These are phyloP conservation scores for Coemansia sp. DNA, from an alignment of 192 early-diverging fungal genomes.

Conservation along the genomic window DNA sequence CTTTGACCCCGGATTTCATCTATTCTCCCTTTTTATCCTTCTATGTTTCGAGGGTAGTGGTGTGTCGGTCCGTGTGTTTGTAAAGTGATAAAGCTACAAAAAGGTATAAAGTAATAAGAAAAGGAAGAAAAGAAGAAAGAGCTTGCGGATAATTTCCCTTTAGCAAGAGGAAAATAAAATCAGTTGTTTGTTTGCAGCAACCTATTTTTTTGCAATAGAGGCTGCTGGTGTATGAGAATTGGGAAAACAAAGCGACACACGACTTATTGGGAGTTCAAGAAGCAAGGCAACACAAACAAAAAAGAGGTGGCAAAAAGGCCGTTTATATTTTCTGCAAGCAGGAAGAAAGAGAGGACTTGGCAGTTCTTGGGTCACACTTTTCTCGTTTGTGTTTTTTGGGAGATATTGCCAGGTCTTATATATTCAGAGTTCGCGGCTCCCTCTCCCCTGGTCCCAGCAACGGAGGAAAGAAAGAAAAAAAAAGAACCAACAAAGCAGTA, in stretches of 20 bases:
- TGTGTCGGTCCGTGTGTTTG: background rate
- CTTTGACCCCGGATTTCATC: conserved; percentile 5
- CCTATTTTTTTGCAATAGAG: background rate
- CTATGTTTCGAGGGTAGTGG: background rate
- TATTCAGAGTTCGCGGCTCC: no score
- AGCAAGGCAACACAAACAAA: background rate
- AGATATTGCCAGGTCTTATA: background rate
- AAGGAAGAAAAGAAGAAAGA: background rate
- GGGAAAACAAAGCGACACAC: background rate
- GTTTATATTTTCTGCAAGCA: background rate
- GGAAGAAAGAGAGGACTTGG: background rate
- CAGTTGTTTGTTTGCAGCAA: background rate
- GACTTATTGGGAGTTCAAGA: conserved; percentile 1
- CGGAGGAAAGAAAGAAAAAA: background rate
- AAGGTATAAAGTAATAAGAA: conserved; percentile 1
- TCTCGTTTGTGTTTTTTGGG: background rate
- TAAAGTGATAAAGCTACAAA: background rate
- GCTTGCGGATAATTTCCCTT: conserved; percentile 6
- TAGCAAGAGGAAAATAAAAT: conserved; percentile 9
- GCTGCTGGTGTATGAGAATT: background rate
- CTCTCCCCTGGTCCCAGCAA: no score
- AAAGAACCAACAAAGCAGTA: background rate
- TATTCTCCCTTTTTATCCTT: background rate
- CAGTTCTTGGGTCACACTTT: background rate
- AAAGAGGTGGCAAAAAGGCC: background rate